Evolutionary conservation across 169 alveolate genomes (phyloP), one percentile per base, ranked within the genome.

Genomic region (Plasmodium billcollinsi): DNA sequence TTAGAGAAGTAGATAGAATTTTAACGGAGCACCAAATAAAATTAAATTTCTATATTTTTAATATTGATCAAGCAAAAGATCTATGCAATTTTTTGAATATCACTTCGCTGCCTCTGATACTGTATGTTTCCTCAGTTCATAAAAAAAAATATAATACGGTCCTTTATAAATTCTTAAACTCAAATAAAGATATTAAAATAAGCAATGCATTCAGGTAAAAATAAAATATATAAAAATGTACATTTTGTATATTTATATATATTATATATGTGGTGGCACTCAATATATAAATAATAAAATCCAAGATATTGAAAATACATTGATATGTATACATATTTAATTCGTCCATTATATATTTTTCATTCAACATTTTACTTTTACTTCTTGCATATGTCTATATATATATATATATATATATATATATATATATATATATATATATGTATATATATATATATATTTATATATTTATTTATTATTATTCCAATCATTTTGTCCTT

Each of bases 191-290:
- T 50, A 66, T 85, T 7, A 85, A 61, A 85, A 85, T 85, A 85
- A 72, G 76, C 54, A 85, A 85, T 43, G 91, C 91, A 54, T 85
- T 85, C 86, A 85, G 86, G 91, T 85, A 72, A 85, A 47, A 14
- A 52, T 18, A 52, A 76, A 39, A 29, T n/a, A 50, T 24, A 50
- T 18, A 49, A 49, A 72, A 39, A 39, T 39, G 9, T 39, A 39
- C 47, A 5, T 39, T 39, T 5, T 39, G 47, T 7, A 39, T 39
- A 39, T 39, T 39, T 39, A 39, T 39, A 39, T 7, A 39, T 39
- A 39, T 39, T 39, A 39, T 39, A 7, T 39, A 39, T 39, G 47
- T 39, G 47, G 11, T 39, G 47, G 0, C 9, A 39, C 47, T 39
- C 47, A 39, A 39, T 39, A 39, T 39, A 39, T 6, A 39, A 39